Conservation (phyloP, 371 early-diverging fungal species). For the Rhizopus sp. region DNA sequence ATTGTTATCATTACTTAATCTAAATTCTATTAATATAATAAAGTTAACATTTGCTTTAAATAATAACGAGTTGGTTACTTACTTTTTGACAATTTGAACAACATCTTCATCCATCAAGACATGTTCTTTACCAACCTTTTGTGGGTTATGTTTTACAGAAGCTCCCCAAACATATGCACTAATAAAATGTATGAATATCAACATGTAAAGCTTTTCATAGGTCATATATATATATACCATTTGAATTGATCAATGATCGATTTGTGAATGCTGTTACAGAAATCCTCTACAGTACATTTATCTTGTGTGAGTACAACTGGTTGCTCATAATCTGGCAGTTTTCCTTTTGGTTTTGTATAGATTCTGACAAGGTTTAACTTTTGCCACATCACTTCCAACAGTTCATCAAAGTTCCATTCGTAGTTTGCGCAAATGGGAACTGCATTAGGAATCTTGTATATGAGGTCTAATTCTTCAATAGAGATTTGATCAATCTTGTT, state of each 20-base stretch:
- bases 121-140: slow-evolving; percentile 99
- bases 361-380: slow-evolving; percentile 77
- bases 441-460: slow-evolving; percentile 98
- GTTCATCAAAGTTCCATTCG: slow-evolving; percentile 99
- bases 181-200: background rate
- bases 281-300: slow-evolving; percentile 87
- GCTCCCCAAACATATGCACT: slow-evolving; percentile 98
- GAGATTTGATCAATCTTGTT: slow-evolving; percentile 97
- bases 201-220: background rate
- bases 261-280: slow-evolving; percentile 98
- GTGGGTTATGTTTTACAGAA: slow-evolving; percentile 98
- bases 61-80: slow-evolving; percentile 10
- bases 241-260: slow-evolving; percentile 95
- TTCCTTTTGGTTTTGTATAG: slow-evolving; percentile 99
- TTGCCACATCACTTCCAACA: slow-evolving; percentile 95
- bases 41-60: background rate
- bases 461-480: slow-evolving; percentile 90
- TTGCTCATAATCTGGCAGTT: slow-evolving; percentile 94
- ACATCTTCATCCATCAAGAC: slow-evolving; percentile 97
- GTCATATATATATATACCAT: slow-evolving; percentile 59
- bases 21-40: slow-evolving; percentile 10
- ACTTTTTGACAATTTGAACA: slow-evolving; percentile 93
- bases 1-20: slow-evolving; percentile 6
- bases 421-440: slow-evolving; percentile 98
- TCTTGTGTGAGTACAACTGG: slow-evolving; percentile 93